Evolutionary conservation across 1,284 basidiomycete genomes (phyloP).

Genomic region (Irpex rosettiformis): DNA sequence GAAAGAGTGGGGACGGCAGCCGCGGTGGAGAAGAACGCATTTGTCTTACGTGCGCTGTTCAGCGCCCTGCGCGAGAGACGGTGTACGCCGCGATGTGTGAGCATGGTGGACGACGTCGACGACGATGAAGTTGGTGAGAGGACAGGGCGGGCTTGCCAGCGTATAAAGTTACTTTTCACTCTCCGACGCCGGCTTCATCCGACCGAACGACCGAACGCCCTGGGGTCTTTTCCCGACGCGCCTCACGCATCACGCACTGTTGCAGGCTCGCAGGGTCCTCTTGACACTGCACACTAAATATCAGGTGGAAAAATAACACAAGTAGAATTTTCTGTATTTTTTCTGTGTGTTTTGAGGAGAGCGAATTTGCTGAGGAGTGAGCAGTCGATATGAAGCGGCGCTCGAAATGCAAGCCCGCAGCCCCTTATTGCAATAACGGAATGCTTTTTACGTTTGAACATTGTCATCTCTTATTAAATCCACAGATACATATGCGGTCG

Average conservation of each 20-base stretch:
- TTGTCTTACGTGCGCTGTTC: constrained; percentile 68
- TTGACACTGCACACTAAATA: not conserved
- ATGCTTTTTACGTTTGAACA: not conserved
- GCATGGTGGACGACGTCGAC: constrained; percentile 49
- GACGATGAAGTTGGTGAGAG: constrained; percentile 27
- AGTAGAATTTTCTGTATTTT: too few relatives aligned
- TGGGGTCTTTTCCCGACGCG: not conserved
- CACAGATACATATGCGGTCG: too few relatives aligned
- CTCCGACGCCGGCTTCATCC: constrained; percentile 31
- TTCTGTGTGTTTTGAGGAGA: not conserved
- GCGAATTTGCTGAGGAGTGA: not conserved
- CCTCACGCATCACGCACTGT: not conserved
- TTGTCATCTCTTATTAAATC: too few relatives aligned
- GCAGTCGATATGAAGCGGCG: not conserved
- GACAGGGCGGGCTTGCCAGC: constrained; percentile 22
- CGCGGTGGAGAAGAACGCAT: constrained; percentile 75
- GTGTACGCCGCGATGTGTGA: constrained; percentile 78
- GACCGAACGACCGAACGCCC: constrained; percentile 16
- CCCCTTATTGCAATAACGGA: not conserved
- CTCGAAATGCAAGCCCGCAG: not conserved
- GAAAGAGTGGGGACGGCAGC: constrained; percentile 39
- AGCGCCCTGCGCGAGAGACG: constrained; percentile 80
- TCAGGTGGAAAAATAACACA: not conserved
- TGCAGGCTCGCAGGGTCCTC: not conserved
- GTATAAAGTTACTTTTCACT: constrained; percentile 31